A percentile compares a stretch with the other conserved stretches of the same genome.
phyloP scores from a whole-genome alignment of 2,329 filamentous ascomycete species.

The Diplocarpon rosae region DNA sequence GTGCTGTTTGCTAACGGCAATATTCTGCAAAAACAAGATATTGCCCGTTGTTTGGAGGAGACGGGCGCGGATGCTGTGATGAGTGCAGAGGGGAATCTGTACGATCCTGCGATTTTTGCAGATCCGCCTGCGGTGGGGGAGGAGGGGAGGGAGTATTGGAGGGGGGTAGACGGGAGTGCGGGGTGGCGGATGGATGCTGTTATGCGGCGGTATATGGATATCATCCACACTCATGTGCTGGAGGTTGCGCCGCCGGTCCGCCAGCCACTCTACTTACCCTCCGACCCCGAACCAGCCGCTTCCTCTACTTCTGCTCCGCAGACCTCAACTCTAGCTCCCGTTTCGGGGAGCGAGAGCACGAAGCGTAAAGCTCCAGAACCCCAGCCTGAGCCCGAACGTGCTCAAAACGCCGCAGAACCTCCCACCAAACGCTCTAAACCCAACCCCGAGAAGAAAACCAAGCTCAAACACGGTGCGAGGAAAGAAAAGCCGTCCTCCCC shows the following conservation, averaged over 20 bases:
- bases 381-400: no score
- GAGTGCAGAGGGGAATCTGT: slow-evolving; percentile 91
- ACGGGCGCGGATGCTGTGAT: slow-evolving; percentile 91
- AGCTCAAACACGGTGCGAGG: slow-evolving; percentile 25
- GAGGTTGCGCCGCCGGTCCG: slow-evolving; percentile 53
- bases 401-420: slow-evolving; percentile 3
- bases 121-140: slow-evolving; percentile 49
- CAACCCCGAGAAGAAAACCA: slow-evolving; percentile 6
- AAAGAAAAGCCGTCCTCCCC: slow-evolving; percentile 31
- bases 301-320: slow-evolving; percentile 5
- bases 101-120: slow-evolving; percentile 81
- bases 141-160: slow-evolving; percentile 77
- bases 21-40: slow-evolving; percentile 68
- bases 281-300: slow-evolving; percentile 29
- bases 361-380: slow-evolving; percentile 32
- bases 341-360: slow-evolving; percentile 19
- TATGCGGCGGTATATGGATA: slow-evolving; percentile 79
- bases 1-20: slow-evolving; percentile 98
- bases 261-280: slow-evolving; percentile 60
- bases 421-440: slow-evolving; percentile 31
- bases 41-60: slow-evolving; percentile 64
- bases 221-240: slow-evolving; percentile 70
- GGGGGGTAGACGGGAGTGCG: slow-evolving; percentile 63
- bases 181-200: slow-evolving; percentile 87
- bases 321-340: slow-evolving; percentile 14